Conservation (phyloP, 306 rosid species). For the Quercus variabilis region DNA sequence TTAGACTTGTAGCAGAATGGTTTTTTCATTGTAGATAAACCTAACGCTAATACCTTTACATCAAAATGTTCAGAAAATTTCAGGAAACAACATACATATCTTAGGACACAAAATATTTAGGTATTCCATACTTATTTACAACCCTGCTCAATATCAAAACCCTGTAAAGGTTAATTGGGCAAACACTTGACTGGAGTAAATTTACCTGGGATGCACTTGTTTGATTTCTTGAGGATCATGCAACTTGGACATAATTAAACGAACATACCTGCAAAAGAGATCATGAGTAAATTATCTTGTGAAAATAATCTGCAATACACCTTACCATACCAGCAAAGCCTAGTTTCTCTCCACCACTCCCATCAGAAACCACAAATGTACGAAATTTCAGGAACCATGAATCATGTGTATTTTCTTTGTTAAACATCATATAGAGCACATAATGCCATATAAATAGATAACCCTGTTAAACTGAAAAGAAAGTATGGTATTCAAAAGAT, state of each 20-base stretch:
- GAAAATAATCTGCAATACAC: neutral
- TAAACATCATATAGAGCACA: neutral
- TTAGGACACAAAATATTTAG: neutral
- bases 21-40: neutral
- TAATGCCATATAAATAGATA: neutral
- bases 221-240: conserved; percentile 64
- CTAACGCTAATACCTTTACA: neutral
- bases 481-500: neutral
- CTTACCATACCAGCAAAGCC: neutral
- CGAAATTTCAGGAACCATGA: neutral
- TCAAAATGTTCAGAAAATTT: neutral
- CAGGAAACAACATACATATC: neutral
- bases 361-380: neutral
- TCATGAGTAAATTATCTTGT: conserved; percentile 3
- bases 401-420: neutral
- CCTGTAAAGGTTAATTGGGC: conserved; percentile 15
- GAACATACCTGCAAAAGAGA: conserved; percentile 72
- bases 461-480: neutral
- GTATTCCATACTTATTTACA: neutral
- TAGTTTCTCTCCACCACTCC: neutral
- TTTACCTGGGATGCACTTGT: conserved; percentile 72
- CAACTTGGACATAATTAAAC: conserved; percentile 61
- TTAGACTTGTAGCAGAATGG: neutral
- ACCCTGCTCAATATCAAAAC: neutral
- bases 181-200: conserved; percentile 12